phyloP scores from a whole-genome alignment of 495 filamentous ascomycete genomes.

The Mycothermus thermophilus region DNA sequence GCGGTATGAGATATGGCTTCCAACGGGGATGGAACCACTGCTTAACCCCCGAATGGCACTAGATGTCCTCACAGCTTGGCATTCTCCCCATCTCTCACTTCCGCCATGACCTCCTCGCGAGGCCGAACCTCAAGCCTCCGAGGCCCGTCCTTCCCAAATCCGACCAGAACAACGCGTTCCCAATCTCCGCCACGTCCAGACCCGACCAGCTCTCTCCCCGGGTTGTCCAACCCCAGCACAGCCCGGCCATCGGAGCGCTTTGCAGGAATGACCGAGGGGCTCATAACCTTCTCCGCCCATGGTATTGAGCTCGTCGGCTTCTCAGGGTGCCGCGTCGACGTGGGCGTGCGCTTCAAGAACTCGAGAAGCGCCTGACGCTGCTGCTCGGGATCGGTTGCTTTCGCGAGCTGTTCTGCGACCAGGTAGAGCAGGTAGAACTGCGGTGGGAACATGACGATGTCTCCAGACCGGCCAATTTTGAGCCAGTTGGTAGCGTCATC shows the following conservation, averaged over 20 bases:
- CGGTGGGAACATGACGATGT: constrained; percentile 80
- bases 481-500: constrained; percentile 57
- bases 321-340: neutral
- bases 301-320: constrained; percentile 25
- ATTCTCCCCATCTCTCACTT: neutral
- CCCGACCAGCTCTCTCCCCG: constrained; percentile 55
- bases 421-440: constrained; percentile 68
- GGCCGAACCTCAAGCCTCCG: constrained; percentile 15
- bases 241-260: constrained; percentile 37
- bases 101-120: constrained; percentile 13
- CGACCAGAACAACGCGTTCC: constrained; percentile 60
- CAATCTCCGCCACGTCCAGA: constrained; percentile 50
- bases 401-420: constrained; percentile 50
- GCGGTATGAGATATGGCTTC: too few species aligned
- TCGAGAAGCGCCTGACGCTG: constrained; percentile 43
- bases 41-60: too few species aligned
- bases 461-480: constrained; percentile 38
- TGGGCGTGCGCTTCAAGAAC: constrained; percentile 38
- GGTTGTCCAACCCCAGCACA: constrained; percentile 54
- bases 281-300: constrained; percentile 71
- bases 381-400: constrained; percentile 12
- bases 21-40: too few species aligned
- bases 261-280: constrained; percentile 45
- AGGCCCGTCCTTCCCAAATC: constrained; percentile 41
- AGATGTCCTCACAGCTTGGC: neutral